Conservation (phyloP, 352 stramenopile genomes). For the Globisporangium carolinianum region DNA sequence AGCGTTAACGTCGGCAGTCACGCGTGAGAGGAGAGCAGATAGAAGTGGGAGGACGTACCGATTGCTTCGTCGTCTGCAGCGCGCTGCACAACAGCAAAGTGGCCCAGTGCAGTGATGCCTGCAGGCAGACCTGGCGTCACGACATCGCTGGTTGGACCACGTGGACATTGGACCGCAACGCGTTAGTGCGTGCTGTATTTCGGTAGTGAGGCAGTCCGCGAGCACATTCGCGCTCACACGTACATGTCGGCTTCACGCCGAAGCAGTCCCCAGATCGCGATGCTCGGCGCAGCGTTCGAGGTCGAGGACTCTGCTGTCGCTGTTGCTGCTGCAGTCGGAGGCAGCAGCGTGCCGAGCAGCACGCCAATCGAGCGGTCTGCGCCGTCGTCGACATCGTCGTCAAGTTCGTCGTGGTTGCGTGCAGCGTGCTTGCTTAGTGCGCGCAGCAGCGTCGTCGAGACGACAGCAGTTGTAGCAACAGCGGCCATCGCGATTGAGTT, state of each 20-base stretch:
- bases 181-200: too few species aligned
- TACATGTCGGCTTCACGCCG: slow-evolving; percentile 6
- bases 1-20: not conserved
- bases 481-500: not conserved
- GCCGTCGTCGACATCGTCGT: not conserved
- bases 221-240: not conserved
- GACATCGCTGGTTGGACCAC: not conserved
- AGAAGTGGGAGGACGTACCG: not conserved
- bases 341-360: slow-evolving; percentile 1
- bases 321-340: not conserved
- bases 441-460: slow-evolving; percentile 9
- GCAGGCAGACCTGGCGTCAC: slow-evolving; percentile 4
- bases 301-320: not conserved
- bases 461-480: not conserved
- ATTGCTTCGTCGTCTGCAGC: slow-evolving; percentile 1
- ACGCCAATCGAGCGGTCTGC: slow-evolving; percentile 2
- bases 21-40: not conserved
- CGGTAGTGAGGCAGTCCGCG: not conserved
- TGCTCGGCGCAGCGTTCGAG: not conserved
- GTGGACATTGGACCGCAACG: too few species aligned
- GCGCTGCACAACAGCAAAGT: slow-evolving; percentile 10
- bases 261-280: slow-evolving; percentile 9
- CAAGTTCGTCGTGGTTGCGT: slow-evolving; percentile 2
- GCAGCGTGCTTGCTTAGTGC: slow-evolving; percentile 2
- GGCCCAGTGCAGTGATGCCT: slow-evolving; percentile 4